Evolutionary conservation across 345 rosid genomes (phyloP).

Genomic region (Aethionema arabicum): DNA sequence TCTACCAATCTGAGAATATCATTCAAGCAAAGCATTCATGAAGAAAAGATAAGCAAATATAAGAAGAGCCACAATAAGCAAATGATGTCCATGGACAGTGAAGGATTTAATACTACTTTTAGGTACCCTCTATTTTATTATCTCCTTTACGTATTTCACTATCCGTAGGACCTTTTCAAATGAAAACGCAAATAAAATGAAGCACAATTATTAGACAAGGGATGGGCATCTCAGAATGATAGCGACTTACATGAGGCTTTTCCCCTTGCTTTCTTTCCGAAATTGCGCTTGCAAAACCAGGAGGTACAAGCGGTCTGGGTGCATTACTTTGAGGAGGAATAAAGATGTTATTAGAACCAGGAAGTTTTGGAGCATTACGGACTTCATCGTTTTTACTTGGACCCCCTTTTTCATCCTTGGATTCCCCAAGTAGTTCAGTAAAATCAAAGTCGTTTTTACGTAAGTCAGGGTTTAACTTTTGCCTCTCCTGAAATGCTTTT

Average conservation of each 20-base stretch:
- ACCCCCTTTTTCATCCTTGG: conserved; percentile 57
- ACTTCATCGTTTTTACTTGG: conserved; percentile 43
- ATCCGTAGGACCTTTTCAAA: conserved; percentile 7
- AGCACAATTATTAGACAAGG: conserved; percentile 9
- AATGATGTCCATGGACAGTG: conserved; percentile 7
- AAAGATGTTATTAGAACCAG: conserved; percentile 41
- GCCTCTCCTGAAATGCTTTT: conserved; percentile 75
- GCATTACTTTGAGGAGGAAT: conserved; percentile 50
- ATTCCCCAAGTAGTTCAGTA: conserved; percentile 55
- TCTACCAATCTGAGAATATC: conserved; percentile 12
- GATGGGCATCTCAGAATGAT: conserved; percentile 50
- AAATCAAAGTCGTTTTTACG: conserved; percentile 65
- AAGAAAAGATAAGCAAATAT: conserved; percentile 10
- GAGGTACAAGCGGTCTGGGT: conserved; percentile 95
- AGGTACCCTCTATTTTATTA: not conserved
- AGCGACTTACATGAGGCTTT: conserved; percentile 43
- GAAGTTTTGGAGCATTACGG: conserved; percentile 35
- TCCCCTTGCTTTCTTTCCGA: conserved; percentile 53
- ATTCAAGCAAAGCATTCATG: conserved; percentile 8
- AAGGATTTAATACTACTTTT: conserved; percentile 10
- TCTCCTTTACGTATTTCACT: conserved; percentile 3
- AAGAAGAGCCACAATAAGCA: conserved; percentile 5
- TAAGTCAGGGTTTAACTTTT: conserved; percentile 59
- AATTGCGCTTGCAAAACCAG: conserved; percentile 64
- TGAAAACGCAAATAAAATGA: conserved; percentile 8